Evolutionary conservation across 2,329 filamentous ascomycete species (phyloP).

Genomic region (Epichloe sp.): DNA sequence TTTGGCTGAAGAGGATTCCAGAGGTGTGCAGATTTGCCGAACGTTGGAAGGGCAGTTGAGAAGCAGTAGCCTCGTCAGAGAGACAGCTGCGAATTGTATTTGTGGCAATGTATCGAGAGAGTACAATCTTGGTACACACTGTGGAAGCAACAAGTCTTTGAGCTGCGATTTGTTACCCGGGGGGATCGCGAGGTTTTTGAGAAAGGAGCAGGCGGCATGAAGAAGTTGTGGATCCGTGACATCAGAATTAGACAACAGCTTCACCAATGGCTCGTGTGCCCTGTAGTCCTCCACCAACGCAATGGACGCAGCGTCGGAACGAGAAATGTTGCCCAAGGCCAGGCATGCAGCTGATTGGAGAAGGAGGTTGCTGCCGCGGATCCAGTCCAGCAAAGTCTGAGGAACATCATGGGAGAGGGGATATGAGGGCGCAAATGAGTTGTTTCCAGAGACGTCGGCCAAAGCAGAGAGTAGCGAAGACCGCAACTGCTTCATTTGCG

Average conservation of each 20-base stretch:
- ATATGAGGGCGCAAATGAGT: constrained; percentile 29
- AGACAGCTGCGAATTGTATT: constrained; percentile 47
- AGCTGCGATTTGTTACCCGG: constrained; percentile 38
- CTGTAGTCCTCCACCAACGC: constrained; percentile 32
- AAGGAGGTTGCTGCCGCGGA: constrained; percentile 24
- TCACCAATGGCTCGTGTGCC: constrained; percentile 30
- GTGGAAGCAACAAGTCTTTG: constrained; percentile 31
- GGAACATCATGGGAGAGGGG: constrained; percentile 29
- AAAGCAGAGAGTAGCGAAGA: constrained; percentile 36
- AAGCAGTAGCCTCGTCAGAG: constrained; percentile 43
- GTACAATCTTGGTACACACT: constrained; percentile 41
- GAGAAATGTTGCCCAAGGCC: constrained; percentile 47
- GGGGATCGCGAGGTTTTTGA: constrained; percentile 53
- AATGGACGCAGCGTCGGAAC: constrained; percentile 40
- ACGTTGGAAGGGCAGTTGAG: constrained; percentile 40
- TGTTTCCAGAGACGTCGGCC: constrained; percentile 38
- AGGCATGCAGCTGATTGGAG: constrained; percentile 47
- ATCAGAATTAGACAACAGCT: constrained; percentile 28
- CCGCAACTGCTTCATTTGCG: constrained; percentile 34
- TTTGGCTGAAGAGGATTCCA: constrained; percentile 16
- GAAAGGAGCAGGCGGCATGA: constrained; percentile 44
- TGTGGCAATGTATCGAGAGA: constrained; percentile 36
- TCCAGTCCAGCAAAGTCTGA: constrained; percentile 33
- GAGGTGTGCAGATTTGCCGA: constrained; percentile 29
- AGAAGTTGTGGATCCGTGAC: constrained; percentile 37